phyloP scores from a whole-genome alignment of 2,329 filamentous ascomycete species.

The Alternaria ethzedia region DNA sequence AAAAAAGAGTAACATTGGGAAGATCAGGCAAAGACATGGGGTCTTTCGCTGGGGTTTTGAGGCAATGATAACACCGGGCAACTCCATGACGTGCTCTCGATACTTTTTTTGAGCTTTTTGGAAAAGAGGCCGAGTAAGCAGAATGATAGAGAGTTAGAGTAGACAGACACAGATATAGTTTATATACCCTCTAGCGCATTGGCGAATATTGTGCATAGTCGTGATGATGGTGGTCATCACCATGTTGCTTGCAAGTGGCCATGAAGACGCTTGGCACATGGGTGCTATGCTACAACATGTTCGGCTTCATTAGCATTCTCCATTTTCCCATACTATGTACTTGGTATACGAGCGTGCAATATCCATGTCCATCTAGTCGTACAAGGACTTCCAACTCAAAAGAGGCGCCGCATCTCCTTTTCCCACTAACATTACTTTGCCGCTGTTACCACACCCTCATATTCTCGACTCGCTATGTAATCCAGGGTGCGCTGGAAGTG shows the following conservation, averaged over 20 bases:
- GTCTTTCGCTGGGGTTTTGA: background rate
- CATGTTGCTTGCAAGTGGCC: background rate
- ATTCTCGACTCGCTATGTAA: slow-evolving; percentile 89
- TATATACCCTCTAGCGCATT: background rate
- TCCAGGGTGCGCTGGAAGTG: slow-evolving; percentile 96
- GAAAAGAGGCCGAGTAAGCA: background rate
- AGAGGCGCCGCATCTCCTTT: background rate
- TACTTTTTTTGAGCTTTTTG: too few species aligned
- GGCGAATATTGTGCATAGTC: background rate
- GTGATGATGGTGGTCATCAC: background rate
- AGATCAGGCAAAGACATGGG: background rate
- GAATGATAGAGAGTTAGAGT: background rate
- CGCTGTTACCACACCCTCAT: slow-evolving; percentile 85
- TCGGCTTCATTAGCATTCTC: slow-evolving; percentile 4
- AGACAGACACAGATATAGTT: background rate
- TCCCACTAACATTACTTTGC: slow-evolving; percentile 50
- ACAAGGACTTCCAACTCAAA: slow-evolving; percentile 9
- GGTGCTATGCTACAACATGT: background rate
- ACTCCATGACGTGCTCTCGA: too few species aligned
- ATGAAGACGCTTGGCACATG: background rate
- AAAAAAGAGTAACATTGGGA: background rate
- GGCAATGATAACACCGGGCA: background rate
- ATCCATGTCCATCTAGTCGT: slow-evolving; percentile 12
- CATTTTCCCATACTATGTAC: slow-evolving; percentile 17
- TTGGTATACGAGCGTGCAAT: slow-evolving; percentile 6